Base-by-base conservation (phyloP, 345 rosid genomes). In the sweet orange (Citrus sinensis) region DNA sequence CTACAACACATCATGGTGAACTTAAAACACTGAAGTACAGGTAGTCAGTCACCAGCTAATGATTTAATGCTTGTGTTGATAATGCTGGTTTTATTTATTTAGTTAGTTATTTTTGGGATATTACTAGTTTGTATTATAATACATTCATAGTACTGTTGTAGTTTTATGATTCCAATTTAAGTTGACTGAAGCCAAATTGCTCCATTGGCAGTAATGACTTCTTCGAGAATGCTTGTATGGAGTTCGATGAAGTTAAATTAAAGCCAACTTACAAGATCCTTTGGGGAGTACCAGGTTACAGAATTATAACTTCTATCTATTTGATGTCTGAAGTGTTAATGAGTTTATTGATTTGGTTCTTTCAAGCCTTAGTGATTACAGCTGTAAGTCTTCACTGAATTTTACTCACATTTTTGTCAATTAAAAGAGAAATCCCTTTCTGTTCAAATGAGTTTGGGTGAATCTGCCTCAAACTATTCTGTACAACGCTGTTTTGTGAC, bases 161-260 rank as follows among this genome's bases (percentile, higher is more conserved):
- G 55, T 25, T 35, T 7, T 3, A 35, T 25, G 35, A 24, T 35
- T 25, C 32, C 34, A 40, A 11, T 7, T 59, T 29, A 51, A 34
- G 76, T 51, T 34, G 27, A 42, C 30, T 61, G 78, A 10, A 72
- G 58, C 58, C 35, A 24, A 68, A 46, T 65, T 62, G 19, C 64
- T 73, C 80, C 32, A 27, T 75, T 81, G 76, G 76, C 87, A 95
- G 99, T 79, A 87, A 94, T 76, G 85, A 86, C 68, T 83, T 81
- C 67, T 93, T 95, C 64, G 99, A 95, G 84, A 93, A 95, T 85
- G 98, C 99, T 80, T 95, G 94, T 82, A 89, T 95, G 99, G 99
- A 93, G 90, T 95, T 93, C 73, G 98, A 93, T 85, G 97, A 93
- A 79, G 90, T 85, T 72, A 93, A 93, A 78, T 84, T 93, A 76